Evolutionary conservation across 345 rosid species (phyloP).

Genomic region (Corymbia maculata): DNA sequence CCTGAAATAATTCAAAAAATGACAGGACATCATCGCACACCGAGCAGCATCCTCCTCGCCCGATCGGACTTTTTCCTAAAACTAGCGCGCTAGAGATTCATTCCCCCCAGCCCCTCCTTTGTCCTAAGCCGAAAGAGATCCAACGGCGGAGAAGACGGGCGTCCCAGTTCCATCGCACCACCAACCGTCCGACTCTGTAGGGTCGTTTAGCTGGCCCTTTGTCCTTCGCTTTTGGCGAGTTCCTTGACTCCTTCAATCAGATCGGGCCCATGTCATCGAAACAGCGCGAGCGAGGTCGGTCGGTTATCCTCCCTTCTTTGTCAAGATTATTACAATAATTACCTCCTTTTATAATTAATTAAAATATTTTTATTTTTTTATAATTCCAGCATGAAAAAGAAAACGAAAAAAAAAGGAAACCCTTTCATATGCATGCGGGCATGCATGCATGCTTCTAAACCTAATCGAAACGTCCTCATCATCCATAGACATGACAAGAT

Average conservation of each 20-base stretch:
- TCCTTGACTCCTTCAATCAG: neutral
- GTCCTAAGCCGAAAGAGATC: neutral
- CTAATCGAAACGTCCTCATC: neutral
- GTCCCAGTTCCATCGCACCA: neutral
- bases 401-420: neutral
- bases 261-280: neutral
- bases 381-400: neutral
- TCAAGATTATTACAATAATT: neutral
- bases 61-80: neutral
- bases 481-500: neutral
- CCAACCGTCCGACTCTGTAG: neutral
- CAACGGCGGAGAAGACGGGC: neutral
- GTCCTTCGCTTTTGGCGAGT: neutral
- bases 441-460: neutral
- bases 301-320: neutral
- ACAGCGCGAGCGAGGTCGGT: neutral
- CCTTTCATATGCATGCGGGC: neutral
- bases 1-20: neutral
- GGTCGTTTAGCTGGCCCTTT: neutral
- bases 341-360: neutral
- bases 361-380: neutral
- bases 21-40: neutral
- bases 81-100: neutral
- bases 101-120: neutral
- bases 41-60: neutral